Conservation (phyloP, 2,329 filamentous ascomycete species). For the Arthroderma sp. region DNA sequence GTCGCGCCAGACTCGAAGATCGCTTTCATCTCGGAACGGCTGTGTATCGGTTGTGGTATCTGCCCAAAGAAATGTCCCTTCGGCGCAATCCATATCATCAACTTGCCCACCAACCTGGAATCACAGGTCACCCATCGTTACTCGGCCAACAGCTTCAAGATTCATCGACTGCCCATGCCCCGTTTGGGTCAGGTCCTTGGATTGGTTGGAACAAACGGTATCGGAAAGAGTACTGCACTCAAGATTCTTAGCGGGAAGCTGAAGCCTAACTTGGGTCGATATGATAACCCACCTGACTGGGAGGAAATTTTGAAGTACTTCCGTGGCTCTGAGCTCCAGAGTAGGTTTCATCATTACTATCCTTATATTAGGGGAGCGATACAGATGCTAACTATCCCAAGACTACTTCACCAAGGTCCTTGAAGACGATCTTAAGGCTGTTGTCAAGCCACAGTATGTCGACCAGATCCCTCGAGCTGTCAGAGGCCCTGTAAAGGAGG, state of each 20-base stretch:
- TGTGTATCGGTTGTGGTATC: conserved; percentile 98
- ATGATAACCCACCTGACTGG: conserved; percentile 96
- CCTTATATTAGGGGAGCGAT: conserved; percentile 8
- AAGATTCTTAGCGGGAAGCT: conserved; percentile 98
- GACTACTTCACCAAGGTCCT: conserved; percentile 98
- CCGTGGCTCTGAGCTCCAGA: conserved; percentile 93
- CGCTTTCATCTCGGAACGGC: conserved; percentile 91
- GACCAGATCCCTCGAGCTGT: conserved; percentile 94
- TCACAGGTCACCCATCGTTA: conserved; percentile 97
- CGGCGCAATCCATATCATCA: conserved; percentile 98
- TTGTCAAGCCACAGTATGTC: conserved; percentile 98
- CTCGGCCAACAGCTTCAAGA: conserved; percentile 99
- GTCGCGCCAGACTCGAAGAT: conserved; percentile 79
- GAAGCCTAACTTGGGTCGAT: conserved; percentile 92
- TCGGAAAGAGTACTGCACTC: conserved; percentile 98
- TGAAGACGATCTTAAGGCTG: conserved; percentile 92
- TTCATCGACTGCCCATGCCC: conserved; percentile 91
- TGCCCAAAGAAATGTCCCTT: conserved; percentile 99
- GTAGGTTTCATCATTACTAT: conserved; percentile 39
- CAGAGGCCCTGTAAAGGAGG: conserved; percentile 65
- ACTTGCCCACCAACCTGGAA: conserved; percentile 97
- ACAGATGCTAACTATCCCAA: conserved; percentile 26
- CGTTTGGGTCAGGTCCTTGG: conserved; percentile 90
- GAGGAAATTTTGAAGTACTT: conserved; percentile 98
- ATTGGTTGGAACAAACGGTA: conserved; percentile 98